Evolutionary conservation across 2,329 filamentous ascomycete species (phyloP).

Genomic region (Incumbomyces delicatus): DNA sequence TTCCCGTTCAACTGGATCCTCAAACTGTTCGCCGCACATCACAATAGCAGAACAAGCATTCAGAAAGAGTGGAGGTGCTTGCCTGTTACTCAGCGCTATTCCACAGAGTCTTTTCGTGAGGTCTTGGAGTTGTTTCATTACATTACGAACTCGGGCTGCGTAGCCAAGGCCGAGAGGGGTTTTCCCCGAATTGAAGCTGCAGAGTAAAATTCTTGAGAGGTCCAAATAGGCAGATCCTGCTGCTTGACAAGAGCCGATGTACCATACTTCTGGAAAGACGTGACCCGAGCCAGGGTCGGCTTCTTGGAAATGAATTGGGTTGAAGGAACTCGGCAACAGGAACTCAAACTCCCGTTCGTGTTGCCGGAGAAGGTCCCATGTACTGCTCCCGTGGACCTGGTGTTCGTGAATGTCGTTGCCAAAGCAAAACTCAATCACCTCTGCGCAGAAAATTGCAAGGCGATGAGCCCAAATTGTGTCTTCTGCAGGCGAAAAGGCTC

Average conservation of each 20-base stretch:
- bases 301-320: constrained; percentile 43
- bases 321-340: constrained; percentile 40
- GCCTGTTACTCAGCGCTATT: constrained; percentile 47
- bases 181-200: constrained; percentile 45
- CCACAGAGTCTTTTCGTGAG: constrained; percentile 47
- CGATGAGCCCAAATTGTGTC: constrained; percentile 41
- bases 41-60: constrained; percentile 25
- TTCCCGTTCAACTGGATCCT: constrained; percentile 22
- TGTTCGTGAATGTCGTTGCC: constrained; percentile 18
- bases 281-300: constrained; percentile 26
- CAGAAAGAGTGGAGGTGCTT: constrained; percentile 47
- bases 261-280: constrained; percentile 50
- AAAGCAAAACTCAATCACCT: constrained; percentile 55
- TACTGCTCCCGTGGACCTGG: background rate
- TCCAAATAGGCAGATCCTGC: constrained; percentile 53
- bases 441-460: constrained; percentile 53
- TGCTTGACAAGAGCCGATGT: constrained; percentile 48
- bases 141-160: constrained; percentile 9
- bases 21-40: constrained; percentile 27
- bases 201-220: constrained; percentile 47
- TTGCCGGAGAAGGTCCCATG: constrained; percentile 31
- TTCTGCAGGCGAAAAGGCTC: constrained; percentile 26
- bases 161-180: constrained; percentile 38
- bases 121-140: constrained; percentile 23
- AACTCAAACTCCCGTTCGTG: background rate